phyloP scores from a whole-genome alignment of 305 asterid species.

The Fraxinus nigra region DNA sequence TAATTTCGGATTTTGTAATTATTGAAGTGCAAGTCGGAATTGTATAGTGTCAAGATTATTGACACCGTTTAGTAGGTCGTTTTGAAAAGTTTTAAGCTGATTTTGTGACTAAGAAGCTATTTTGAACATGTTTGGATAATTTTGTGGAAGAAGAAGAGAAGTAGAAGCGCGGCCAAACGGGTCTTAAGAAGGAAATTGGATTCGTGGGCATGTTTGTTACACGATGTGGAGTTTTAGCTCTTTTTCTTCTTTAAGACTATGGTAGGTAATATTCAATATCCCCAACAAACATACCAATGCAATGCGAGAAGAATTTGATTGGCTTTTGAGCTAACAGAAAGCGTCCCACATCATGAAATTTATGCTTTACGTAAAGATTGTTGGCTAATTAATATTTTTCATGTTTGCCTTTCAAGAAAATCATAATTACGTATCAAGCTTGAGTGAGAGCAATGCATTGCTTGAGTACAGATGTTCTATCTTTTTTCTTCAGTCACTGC shows the following conservation, averaged over 20 bases:
- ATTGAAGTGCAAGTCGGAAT: neutral
- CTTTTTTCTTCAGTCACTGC: slow-evolving; percentile 25
- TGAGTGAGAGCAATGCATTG: neutral
- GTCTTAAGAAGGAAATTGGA: neutral
- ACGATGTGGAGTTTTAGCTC: neutral
- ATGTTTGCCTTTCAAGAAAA: neutral
- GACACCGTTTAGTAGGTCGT: neutral
- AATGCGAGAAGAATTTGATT: neutral
- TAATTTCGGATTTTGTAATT: neutral
- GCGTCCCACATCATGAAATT: neutral
- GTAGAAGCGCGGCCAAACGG: neutral
- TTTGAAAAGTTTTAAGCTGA: neutral
- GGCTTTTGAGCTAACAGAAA: neutral
- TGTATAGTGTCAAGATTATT: neutral
- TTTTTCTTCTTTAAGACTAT: neutral
- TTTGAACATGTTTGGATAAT: neutral
- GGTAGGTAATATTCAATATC: neutral
- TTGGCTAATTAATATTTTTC: neutral
- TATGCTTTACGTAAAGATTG: neutral
- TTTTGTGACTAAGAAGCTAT: neutral
- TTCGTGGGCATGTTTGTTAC: neutral
- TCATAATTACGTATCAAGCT: neutral
- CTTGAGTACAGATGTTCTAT: neutral
- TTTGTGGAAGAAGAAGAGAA: neutral
- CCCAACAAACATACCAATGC: neutral